Evolutionary conservation across 768 basidiomycete species (phyloP).

Genomic region (Thelephora aurantiotincta): DNA sequence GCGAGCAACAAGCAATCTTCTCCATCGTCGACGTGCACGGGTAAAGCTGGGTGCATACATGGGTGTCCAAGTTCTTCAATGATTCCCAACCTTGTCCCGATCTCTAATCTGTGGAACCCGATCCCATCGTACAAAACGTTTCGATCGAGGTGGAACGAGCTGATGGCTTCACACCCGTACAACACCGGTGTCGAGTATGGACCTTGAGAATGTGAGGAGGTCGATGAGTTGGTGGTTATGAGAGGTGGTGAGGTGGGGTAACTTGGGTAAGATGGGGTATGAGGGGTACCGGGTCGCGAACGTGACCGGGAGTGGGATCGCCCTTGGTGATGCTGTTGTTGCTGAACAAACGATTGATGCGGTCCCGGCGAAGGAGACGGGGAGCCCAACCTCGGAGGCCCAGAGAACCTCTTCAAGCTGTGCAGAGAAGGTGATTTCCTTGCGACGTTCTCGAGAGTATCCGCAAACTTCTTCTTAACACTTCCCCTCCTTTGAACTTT

Average conservation of each 20-base stretch:
- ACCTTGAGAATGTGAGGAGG: conserved; percentile 7
- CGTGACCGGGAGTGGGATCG: background rate
- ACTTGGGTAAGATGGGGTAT: background rate
- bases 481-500: no score
- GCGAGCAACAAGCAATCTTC: conserved; percentile 69
- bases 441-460: no score
- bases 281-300: background rate
- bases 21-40: conserved; percentile 64
- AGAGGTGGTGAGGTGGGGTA: conserved; percentile 12
- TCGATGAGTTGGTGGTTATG: conserved; percentile 8
- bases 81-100: conserved; percentile 51
- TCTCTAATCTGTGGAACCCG: conserved; percentile 62
- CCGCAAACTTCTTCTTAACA: no score
- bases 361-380: background rate
- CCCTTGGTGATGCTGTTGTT: background rate
- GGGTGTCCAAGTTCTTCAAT: conserved; percentile 72
- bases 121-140: conserved; percentile 56
- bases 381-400: background rate
- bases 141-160: conserved; percentile 49
- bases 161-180: conserved; percentile 56
- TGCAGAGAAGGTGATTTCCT: no score
- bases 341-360: background rate
- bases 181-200: conserved; percentile 20
- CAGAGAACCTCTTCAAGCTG: conserved; percentile 2
- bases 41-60: conserved; percentile 54